Percentiles rank a stretch among this genome's conserved stretches.
Evolutionary conservation across 176 grass and related monocot species (phyloP).

Genomic region (Phoenix dactylifera): DNA sequence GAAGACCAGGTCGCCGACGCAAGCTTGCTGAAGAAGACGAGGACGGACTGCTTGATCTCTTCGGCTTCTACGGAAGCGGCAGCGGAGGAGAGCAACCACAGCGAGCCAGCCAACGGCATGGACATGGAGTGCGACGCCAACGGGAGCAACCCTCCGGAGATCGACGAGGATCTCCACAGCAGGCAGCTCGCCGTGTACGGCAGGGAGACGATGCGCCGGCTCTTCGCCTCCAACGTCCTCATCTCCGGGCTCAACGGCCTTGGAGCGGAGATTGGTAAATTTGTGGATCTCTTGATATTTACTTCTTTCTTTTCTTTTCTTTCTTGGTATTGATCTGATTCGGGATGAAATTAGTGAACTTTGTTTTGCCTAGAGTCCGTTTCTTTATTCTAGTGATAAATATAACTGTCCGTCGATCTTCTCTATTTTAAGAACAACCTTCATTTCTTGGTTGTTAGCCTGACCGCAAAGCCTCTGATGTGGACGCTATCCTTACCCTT

Average conservation of each 20-base stretch:
- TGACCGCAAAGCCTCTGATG: no score
- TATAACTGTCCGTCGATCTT: no score
- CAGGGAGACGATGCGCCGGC: constrained; percentile 80
- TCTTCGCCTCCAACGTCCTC: constrained; percentile 79
- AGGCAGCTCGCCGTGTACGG: constrained; percentile 85
- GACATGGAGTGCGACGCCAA: constrained; percentile 7
- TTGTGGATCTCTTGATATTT: no score
- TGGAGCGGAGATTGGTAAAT: constrained; percentile 62
- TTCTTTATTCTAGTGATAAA: not conserved
- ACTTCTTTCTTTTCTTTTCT: no score
- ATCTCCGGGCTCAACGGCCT: constrained; percentile 77
- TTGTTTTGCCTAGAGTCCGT: not conserved
- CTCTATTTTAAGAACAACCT: no score
- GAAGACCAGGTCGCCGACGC: constrained; percentile 8
- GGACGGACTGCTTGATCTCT: constrained; percentile 16
- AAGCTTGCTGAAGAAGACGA: constrained; percentile 43
- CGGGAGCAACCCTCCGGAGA: constrained; percentile 29
- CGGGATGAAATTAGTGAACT: no score
- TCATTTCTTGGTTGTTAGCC: no score
- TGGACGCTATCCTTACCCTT: no score
- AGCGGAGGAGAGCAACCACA: not conserved
- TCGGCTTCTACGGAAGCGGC: not conserved
- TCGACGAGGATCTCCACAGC: constrained; percentile 89
- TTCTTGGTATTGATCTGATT: no score
- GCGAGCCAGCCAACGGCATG: no score